Percentiles rank a stretch among this genome's conserved stretches.
These are phyloP conservation scores for Alternaria metachromatica DNA, from an alignment of 2,329 filamentous ascomycete species.

Conservation along the genomic window DNA sequence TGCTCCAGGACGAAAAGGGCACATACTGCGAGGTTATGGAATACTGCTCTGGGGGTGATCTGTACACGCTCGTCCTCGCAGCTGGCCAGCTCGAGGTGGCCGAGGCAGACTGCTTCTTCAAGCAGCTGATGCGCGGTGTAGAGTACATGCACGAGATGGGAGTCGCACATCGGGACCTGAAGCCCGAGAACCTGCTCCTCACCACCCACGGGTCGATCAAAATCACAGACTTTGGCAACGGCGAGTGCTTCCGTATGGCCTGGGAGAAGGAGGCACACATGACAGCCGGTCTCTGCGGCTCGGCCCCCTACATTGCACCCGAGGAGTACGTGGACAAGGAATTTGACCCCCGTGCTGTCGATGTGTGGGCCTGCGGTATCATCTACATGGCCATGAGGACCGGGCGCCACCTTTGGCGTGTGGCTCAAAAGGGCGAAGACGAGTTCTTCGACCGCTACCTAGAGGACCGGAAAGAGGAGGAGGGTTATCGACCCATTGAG, in stretches of 20 bases:
- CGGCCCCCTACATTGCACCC: conserved; percentile 94
- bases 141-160: conserved; percentile 99
- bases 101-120: conserved; percentile 98
- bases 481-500: conserved; percentile 96
- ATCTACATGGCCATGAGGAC: conserved; percentile 99
- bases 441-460: conserved; percentile 97
- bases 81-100: conserved; percentile 89
- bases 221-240: conserved; percentile 98
- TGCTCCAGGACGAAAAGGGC: conserved; percentile 94
- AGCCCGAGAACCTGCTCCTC: conserved; percentile 93
- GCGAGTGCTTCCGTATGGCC: conserved; percentile 98
- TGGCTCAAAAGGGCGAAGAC: conserved; percentile 96
- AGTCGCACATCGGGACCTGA: conserved; percentile 93
- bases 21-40: conserved; percentile 99
- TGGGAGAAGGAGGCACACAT: conserved; percentile 99
- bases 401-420: conserved; percentile 91
- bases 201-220: conserved; percentile 93
- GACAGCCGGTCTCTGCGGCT: conserved; percentile 95
- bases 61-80: conserved; percentile 91
- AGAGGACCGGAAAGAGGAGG: conserved; percentile 89
- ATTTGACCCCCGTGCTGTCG: conserved; percentile 96
- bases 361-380: conserved; percentile 97
- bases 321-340: conserved; percentile 96
- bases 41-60: conserved; percentile 93
- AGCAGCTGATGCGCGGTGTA: conserved; percentile 98